A percentile compares a stretch with the other conserved stretches of the same genome.
Conservation (phyloP, 805 yeast genomes). For the Torulaspora quercuum region DNA sequence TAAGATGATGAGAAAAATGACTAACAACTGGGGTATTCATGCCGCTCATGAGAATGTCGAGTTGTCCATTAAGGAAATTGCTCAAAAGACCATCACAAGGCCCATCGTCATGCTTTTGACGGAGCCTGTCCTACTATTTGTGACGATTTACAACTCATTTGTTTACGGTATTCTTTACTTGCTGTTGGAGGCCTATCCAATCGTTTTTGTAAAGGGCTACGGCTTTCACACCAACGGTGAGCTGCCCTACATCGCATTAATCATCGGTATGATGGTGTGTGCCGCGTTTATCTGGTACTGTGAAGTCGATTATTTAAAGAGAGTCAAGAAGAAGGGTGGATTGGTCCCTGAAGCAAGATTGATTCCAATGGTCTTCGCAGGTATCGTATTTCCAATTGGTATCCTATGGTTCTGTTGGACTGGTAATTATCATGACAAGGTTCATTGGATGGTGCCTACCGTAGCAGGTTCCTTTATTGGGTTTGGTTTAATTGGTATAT, state of each 20-base stretch:
- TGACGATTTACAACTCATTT: constrained; percentile 71
- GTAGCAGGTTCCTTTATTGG: constrained; percentile 63
- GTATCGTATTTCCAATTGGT: constrained; percentile 69
- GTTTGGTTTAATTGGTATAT: constrained; percentile 63
- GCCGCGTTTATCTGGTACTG: constrained; percentile 47
- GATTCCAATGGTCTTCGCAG: constrained; percentile 71
- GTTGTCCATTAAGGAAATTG: constrained; percentile 55
- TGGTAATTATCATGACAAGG: constrained; percentile 63
- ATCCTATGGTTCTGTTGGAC: constrained; percentile 87
- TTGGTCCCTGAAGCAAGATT: constrained; percentile 77
- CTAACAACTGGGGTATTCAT: constrained; percentile 79
- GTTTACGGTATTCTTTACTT: constrained; percentile 77
- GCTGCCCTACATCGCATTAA: constrained; percentile 75
- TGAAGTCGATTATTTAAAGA: constrained; percentile 52
- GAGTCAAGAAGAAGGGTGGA: constrained; percentile 51
- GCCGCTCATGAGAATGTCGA: constrained; percentile 70
- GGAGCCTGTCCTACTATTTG: constrained; percentile 69
- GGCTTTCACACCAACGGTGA: constrained; percentile 49
- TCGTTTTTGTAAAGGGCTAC: constrained; percentile 62
- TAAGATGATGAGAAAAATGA: constrained; percentile 53
- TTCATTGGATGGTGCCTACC: constrained; percentile 83
- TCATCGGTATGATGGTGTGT: constrained; percentile 64
- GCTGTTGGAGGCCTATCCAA: constrained; percentile 71
- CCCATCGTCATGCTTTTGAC: constrained; percentile 63
- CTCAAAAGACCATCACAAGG: constrained; percentile 59